Evolutionary conservation across 192 early-diverging fungal species (phyloP).

Genomic region (Coemansia sp.): DNA sequence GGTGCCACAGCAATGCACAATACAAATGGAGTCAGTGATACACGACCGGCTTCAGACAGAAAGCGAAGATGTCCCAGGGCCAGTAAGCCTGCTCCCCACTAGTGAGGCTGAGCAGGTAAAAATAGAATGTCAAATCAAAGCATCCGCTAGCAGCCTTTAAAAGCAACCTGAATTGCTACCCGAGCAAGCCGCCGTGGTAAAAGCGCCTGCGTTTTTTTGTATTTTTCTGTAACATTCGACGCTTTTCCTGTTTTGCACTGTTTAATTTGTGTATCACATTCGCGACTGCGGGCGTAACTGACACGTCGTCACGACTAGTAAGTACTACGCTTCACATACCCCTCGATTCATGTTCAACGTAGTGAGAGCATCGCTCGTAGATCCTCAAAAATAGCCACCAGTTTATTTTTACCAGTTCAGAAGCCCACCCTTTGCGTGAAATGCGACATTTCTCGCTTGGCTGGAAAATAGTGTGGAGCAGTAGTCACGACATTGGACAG

Average conservation of each 20-base stretch:
- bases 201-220: conserved; percentile 1
- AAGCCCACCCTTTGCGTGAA: not conserved
- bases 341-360: not conserved
- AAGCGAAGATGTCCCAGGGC: not conserved
- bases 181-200: not conserved
- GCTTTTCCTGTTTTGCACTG: not conserved
- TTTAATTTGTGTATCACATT: not conserved
- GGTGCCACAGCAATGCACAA: conserved; percentile 5
- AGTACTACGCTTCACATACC: not conserved
- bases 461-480: not conserved
- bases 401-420: conserved; percentile 1
- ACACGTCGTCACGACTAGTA: not conserved
- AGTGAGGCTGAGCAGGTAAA: not conserved
- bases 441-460: not conserved
- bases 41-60: not conserved
- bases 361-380: not conserved
- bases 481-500: not conserved
- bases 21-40: not conserved
- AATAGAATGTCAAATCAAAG: conserved; percentile 6
- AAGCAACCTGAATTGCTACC: not conserved
- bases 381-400: not conserved
- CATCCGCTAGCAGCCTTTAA: not conserved
- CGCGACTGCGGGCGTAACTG: not conserved
- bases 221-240: not conserved
- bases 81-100: not conserved